Conservation (phyloP, 768 basidiomycete species). For the Calvatia gigantea region DNA sequence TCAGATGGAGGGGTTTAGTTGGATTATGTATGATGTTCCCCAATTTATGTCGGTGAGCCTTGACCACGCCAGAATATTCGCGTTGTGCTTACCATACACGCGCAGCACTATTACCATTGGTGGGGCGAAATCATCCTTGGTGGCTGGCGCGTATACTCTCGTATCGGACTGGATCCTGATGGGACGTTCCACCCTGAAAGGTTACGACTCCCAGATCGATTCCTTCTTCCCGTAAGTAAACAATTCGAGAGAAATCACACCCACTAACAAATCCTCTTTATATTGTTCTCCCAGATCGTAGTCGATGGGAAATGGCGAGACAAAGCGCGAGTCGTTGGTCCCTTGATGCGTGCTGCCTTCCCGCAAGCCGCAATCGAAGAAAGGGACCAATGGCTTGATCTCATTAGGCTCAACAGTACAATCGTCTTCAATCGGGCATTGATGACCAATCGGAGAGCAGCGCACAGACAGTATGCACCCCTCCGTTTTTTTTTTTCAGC, state of each 20-base stretch:
- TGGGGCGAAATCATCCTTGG: slow-evolving; percentile 46
- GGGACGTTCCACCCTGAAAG: slow-evolving; percentile 10
- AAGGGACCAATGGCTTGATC: slow-evolving; percentile 60
- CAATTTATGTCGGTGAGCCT: slow-evolving; percentile 23
- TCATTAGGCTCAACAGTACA: slow-evolving; percentile 38
- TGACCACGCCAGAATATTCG: neutral
- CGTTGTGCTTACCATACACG: neutral
- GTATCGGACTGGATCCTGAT: slow-evolving; percentile 18
- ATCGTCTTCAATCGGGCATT: slow-evolving; percentile 61
- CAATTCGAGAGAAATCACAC: neutral
- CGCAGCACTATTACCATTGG: slow-evolving; percentile 44
- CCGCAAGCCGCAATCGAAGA: slow-evolving; percentile 56
- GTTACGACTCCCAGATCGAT: slow-evolving; percentile 26
- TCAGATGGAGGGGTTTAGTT: slow-evolving; percentile 21
- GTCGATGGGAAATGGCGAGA: slow-evolving; percentile 51
- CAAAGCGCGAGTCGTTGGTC: slow-evolving; percentile 53
- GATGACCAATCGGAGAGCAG: slow-evolving; percentile 59
- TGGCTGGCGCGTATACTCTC: slow-evolving; percentile 36
- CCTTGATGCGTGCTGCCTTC: slow-evolving; percentile 63
- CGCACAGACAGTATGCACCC: slow-evolving; percentile 41
- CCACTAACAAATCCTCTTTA: slow-evolving; percentile 6
- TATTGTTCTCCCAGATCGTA: slow-evolving; percentile 22
- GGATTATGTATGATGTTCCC: slow-evolving; percentile 26
- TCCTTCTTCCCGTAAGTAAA: slow-evolving; percentile 23
- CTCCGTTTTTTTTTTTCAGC: too few relatives aligned